A percentile compares a stretch with the other conserved stretches of the same genome.
phyloP scores from a whole-genome alignment of 2,329 filamentous ascomycete genomes.

The Rasamsonia emersonii region DNA sequence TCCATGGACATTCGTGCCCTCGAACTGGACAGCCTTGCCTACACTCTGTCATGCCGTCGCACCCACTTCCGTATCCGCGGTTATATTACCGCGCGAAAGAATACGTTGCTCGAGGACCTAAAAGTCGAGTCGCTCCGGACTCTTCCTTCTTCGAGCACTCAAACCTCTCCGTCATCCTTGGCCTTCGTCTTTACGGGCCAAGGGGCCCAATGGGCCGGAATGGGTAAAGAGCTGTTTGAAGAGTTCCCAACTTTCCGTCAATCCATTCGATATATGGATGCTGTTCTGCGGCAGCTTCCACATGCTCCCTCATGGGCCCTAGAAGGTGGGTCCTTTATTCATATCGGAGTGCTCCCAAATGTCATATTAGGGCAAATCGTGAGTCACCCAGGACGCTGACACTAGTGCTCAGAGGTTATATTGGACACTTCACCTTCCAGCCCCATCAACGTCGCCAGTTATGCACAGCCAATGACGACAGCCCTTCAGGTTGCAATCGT shows the following conservation, averaged over 20 bases:
- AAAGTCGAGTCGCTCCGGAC: background rate
- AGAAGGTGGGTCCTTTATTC: too few species aligned
- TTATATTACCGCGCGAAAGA: background rate
- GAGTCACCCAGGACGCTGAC: slow-evolving; percentile 19
- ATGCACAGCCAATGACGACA: slow-evolving; percentile 11
- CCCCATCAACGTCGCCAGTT: too few species aligned
- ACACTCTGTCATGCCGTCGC: slow-evolving; percentile 4
- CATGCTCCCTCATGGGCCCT: slow-evolving; percentile 6
- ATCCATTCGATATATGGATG: slow-evolving; percentile 5
- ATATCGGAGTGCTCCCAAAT: background rate
- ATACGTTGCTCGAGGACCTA: slow-evolving; percentile 1
- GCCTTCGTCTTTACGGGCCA: slow-evolving; percentile 13
- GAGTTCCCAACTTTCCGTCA: slow-evolving; percentile 8
- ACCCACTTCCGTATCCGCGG: slow-evolving; percentile 1
- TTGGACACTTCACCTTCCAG: too few species aligned
- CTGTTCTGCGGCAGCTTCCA: slow-evolving; percentile 5
- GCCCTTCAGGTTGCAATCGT: slow-evolving; percentile 16
- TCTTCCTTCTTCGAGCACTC: too few species aligned
- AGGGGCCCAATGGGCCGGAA: slow-evolving; percentile 12
- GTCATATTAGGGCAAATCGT: slow-evolving; percentile 6
- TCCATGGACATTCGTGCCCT: background rate
- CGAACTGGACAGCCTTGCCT: slow-evolving; percentile 3
- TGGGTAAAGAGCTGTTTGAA: slow-evolving; percentile 11
- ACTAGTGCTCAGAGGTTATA: background rate
- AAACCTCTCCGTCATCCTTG: background rate